A percentile compares a stretch with the other conserved stretches of the same genome.
These are phyloP conservation scores for Blastobotrys elegans DNA, from an alignment of 1,139 yeast species.

Conservation along the genomic window DNA sequence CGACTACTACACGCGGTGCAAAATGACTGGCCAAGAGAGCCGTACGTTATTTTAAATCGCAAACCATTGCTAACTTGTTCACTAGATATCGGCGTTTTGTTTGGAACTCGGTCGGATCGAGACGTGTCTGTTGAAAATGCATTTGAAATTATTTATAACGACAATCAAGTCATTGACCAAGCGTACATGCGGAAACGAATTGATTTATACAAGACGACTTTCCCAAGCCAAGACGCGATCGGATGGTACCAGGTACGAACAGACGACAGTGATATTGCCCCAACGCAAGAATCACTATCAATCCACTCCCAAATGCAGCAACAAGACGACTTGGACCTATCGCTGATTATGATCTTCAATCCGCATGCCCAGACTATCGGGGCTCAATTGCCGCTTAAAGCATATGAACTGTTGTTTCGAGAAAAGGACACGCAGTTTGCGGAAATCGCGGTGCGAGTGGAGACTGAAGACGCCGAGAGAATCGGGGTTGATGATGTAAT, in stretches of 20 bases:
- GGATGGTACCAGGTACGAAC: conserved; percentile 32
- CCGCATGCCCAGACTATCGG: conserved; percentile 18
- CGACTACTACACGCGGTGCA: conserved; percentile 33
- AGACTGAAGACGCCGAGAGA: conserved; percentile 35
- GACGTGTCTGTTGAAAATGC: conserved; percentile 32
- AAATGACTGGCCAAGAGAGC: conserved; percentile 18
- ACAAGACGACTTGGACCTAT: conserved; percentile 22
- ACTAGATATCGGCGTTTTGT: conserved; percentile 32
- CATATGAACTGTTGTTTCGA: conserved; percentile 28
- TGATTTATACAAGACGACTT: conserved; percentile 29
- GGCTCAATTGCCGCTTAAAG: conserved; percentile 29
- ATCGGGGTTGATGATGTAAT: conserved; percentile 35
- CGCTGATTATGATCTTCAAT: conserved; percentile 20
- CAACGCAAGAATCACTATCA: conserved; percentile 20
- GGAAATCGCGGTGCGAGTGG: conserved; percentile 28
- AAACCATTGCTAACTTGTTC: conserved; percentile 1
- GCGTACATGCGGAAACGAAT: conserved; percentile 24
- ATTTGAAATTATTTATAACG: conserved; percentile 27
- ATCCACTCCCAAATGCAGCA: conserved; percentile 23
- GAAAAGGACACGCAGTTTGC: conserved; percentile 23
- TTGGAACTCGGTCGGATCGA: conserved; percentile 30
- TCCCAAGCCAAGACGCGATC: conserved; percentile 31
- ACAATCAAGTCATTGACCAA: conserved; percentile 21
- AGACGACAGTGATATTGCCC: conserved; percentile 16
- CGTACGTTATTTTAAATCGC: conserved; percentile 20